phyloP scores from a whole-genome alignment of 1,139 yeast species.

The Sugiyamaella novakii region DNA sequence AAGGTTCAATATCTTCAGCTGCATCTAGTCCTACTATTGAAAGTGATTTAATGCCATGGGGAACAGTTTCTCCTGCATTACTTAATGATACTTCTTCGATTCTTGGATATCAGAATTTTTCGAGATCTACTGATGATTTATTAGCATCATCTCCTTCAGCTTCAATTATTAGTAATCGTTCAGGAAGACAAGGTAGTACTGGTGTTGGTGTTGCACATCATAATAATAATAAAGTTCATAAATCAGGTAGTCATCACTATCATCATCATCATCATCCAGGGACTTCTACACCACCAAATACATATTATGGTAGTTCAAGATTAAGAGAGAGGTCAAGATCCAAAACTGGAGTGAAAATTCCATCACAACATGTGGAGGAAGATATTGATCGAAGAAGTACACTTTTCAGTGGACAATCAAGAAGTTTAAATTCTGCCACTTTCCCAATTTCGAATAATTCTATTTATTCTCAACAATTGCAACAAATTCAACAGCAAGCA shows the following conservation, averaged over 20 bases:
- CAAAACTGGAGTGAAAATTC: background rate
- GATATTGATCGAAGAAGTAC: constrained; percentile 5
- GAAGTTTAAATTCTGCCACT: background rate
- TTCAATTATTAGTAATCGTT: background rate
- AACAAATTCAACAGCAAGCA: constrained; percentile 2
- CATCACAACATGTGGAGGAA: background rate
- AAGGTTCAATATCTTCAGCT: constrained; percentile 19
- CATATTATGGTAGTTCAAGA: constrained; percentile 10
- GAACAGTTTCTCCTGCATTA: constrained; percentile 25
- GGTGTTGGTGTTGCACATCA: constrained; percentile 12
- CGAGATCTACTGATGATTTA: constrained; percentile 16
- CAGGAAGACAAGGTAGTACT: constrained; percentile 13
- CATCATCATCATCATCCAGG: constrained; percentile 23
- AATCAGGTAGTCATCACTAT: constrained; percentile 27
- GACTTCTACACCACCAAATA: constrained; percentile 15
- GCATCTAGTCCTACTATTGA: constrained; percentile 24
- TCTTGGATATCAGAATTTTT: constrained; percentile 7
- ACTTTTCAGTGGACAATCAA: background rate
- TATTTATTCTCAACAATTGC: constrained; percentile 11
- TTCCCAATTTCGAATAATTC: constrained; percentile 5
- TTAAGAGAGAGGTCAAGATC: constrained; percentile 10
- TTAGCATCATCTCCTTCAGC: constrained; percentile 10
- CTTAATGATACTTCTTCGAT: constrained; percentile 19
- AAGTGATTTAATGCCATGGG: constrained; percentile 23
- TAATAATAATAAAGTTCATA: constrained; percentile 25